Evolutionary conservation across 805 yeast species (phyloP).

Genomic region (Maudiozyma saulgeensis): DNA sequence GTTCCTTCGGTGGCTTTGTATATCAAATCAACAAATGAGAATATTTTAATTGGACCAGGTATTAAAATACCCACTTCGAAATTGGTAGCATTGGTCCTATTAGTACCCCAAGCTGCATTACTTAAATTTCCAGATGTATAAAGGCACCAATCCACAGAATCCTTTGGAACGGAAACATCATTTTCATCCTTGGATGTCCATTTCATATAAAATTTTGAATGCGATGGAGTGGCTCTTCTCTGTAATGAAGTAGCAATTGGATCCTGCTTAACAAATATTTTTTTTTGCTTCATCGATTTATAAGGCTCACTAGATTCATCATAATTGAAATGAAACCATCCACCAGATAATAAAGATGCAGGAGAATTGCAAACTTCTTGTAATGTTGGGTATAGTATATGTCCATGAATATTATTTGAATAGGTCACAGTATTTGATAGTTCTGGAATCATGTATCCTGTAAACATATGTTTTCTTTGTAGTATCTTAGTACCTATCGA

Average conservation of each 20-base stretch:
- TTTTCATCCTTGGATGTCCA: slow-evolving; percentile 39
- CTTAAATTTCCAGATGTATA: slow-evolving; percentile 70
- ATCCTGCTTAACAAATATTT: slow-evolving; percentile 19
- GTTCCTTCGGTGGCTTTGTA: slow-evolving; percentile 4
- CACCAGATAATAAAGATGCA: slow-evolving; percentile 14
- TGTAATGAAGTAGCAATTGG: neutral
- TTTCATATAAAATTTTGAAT: slow-evolving; percentile 57
- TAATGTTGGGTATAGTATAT: slow-evolving; percentile 22
- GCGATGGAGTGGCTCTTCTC: slow-evolving; percentile 37
- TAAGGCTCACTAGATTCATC: slow-evolving; percentile 9
- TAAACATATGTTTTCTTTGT: slow-evolving; percentile 15
- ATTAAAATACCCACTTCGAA: slow-evolving; percentile 48
- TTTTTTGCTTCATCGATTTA: slow-evolving; percentile 9
- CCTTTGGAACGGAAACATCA: slow-evolving; percentile 7
- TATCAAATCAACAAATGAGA: slow-evolving; percentile 15
- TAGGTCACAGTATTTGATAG: slow-evolving; percentile 5
- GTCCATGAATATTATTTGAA: slow-evolving; percentile 9
- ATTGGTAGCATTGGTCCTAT: slow-evolving; percentile 29
- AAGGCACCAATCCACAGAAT: slow-evolving; percentile 50
- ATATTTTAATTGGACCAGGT: slow-evolving; percentile 7
- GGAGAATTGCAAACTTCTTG: slow-evolving; percentile 17
- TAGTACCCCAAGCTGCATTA: slow-evolving; percentile 72
- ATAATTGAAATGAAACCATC: slow-evolving; percentile 26
- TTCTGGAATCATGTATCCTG: slow-evolving; percentile 20
- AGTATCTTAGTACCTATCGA: slow-evolving; percentile 21